Base-by-base conservation (phyloP, 2,329 filamentous ascomycete genomes). In the Botryotinia globosa region DNA sequence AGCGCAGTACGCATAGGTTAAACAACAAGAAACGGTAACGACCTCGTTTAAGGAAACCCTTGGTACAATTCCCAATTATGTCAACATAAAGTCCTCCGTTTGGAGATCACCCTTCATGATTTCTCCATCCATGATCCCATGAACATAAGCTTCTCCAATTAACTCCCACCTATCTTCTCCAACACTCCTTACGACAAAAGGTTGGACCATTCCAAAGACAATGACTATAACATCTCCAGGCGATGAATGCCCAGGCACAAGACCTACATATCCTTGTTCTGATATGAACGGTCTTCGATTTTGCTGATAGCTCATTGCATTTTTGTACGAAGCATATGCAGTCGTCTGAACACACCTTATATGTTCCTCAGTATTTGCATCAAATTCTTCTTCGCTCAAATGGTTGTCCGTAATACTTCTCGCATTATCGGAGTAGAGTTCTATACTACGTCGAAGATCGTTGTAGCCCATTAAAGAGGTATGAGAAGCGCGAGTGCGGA, bases 221-320 rank as follows among this genome's bases (percentile, higher is more conserved):
- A 75, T 34, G 45, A 68, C 62, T 5, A 73, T 42, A 10, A 62
- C 4, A 73, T 75, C 74, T 8, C 73, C 75, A 0, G 64, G 29
- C 9, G 20, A 16, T 7, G 71, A 62, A 39, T 67, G 48, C 2
- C 48, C 61, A 42, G 71, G 71, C 16, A 54, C 61, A 32, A 73
- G 66, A 3, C 74, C 73, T 45, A 74, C 44, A 58, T 72, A 72
- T 61, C 73, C 74, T 25, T 75, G 65, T 14, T 44, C 37, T 5
- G 72, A 72, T 48, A 75, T 68, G 14, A 71, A 71, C 1, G 72
- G 63, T 42, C 68, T 69, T 39, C 64, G n/a, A 29, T 74, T 69
- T 16, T 71, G 48, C 64, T 68, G 59, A 59, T 63, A 65, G 3
- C 39, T n/a, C 71, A 71, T 71, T 14, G 73, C 48, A 9, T 63